Evolutionary conservation across 306 rosid genomes (phyloP).

Genomic region (Quercus bicolor): DNA sequence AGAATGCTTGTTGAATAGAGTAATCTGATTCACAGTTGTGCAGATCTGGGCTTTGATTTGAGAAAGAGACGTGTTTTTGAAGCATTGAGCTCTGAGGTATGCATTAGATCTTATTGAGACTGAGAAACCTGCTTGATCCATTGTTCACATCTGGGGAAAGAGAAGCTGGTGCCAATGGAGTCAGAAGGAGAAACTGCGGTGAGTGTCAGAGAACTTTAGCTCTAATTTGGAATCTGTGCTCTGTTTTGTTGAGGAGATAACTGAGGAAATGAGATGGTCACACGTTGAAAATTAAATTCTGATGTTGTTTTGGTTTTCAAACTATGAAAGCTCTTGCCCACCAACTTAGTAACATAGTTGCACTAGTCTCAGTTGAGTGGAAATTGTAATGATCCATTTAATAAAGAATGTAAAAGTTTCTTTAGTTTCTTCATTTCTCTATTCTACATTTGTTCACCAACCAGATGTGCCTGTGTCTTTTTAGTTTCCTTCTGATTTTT

Average conservation of each 20-base stretch:
- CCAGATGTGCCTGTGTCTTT: not conserved
- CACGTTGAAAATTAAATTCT: not conserved
- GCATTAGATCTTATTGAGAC: conserved; percentile 46
- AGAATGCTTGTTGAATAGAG: conserved; percentile 26
- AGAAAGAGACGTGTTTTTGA: conserved; percentile 12
- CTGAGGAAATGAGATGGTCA: not conserved
- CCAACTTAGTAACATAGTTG: not conserved
- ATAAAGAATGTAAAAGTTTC: not conserved
- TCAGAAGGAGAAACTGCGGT: conserved; percentile 80
- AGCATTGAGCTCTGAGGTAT: conserved; percentile 11
- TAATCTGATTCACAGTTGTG: conserved; percentile 24
- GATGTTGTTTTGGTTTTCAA: not conserved
- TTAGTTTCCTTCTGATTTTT: not conserved
- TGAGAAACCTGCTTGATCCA: conserved; percentile 29
- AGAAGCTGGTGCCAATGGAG: conserved; percentile 50
- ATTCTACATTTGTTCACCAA: not conserved
- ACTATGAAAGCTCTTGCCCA: not conserved
- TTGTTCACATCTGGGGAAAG: conserved; percentile 34
- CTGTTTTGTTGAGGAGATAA: not conserved
- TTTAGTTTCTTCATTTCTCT: not conserved
- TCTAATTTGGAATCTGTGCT: not conserved
- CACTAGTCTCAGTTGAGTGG: not conserved
- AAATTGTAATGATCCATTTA: not conserved
- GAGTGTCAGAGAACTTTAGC: conserved; percentile 27
- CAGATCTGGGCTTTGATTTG: conserved; percentile 40